A percentile compares a stretch with the other conserved stretches of the same genome.
Evolutionary conservation across 2,329 filamentous ascomycete genomes (phyloP).

Genomic region (Penicillium griseofulvum): DNA sequence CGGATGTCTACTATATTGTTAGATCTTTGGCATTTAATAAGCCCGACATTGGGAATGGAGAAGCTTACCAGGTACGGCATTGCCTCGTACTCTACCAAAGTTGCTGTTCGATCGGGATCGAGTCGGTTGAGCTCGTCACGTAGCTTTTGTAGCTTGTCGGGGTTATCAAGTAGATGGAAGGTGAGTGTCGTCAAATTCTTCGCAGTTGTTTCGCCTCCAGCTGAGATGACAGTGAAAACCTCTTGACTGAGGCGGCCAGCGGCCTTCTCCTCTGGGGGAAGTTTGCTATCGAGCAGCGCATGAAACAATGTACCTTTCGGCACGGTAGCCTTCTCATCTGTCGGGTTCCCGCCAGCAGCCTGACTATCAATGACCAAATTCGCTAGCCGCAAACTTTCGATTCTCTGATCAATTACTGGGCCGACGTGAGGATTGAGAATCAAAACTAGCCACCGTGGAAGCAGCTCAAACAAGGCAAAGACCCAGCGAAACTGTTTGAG

Average conservation of each 20-base stretch:
- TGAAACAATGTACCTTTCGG: slow-evolving; percentile 21
- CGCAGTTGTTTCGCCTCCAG: slow-evolving; percentile 31
- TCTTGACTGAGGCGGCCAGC: slow-evolving; percentile 26
- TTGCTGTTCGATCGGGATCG: slow-evolving; percentile 20
- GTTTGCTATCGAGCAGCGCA: slow-evolving; percentile 31
- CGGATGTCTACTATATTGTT: slow-evolving; percentile 19
- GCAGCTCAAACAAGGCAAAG: slow-evolving; percentile 17
- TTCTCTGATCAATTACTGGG: slow-evolving; percentile 12
- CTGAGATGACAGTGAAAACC: slow-evolving; percentile 27
- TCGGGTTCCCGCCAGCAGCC: neutral
- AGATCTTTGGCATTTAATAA: neutral
- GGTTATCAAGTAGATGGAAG: slow-evolving; percentile 33
- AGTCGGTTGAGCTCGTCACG: slow-evolving; percentile 28
- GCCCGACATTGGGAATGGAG: too few relatives aligned
- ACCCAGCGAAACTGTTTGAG: slow-evolving; percentile 25
- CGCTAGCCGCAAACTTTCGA: slow-evolving; percentile 11
- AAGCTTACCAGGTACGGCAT: slow-evolving; percentile 30
- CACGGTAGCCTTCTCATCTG: neutral
- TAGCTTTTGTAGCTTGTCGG: slow-evolving; percentile 23
- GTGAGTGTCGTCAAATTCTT: slow-evolving; percentile 26
- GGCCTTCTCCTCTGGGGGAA: slow-evolving; percentile 37
- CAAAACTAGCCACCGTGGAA: slow-evolving; percentile 19
- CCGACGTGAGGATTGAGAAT: slow-evolving; percentile 21
- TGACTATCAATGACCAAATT: slow-evolving; percentile 12
- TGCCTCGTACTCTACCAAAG: slow-evolving; percentile 27